These are phyloP conservation scores for Kazachstania kunashirensis DNA, from an alignment of 805 yeast genomes.

Conservation along the genomic window DNA sequence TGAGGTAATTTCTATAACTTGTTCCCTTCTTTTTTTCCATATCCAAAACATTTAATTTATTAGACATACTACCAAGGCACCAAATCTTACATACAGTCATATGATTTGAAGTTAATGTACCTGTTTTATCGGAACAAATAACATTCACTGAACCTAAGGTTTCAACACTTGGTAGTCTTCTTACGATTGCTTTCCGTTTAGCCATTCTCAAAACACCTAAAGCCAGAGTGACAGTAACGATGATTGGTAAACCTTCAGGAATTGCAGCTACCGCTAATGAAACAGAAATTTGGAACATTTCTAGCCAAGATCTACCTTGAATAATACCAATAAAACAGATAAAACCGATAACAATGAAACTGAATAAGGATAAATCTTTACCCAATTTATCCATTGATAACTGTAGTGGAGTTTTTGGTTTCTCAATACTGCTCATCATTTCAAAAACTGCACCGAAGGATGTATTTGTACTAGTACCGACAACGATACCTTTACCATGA, in stretches of 20 bases:
- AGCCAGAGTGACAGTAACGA: slow-evolving; percentile 95
- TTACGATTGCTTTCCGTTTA: slow-evolving; percentile 83
- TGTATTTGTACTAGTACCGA: slow-evolving; percentile 81
- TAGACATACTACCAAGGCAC: slow-evolving; percentile 53
- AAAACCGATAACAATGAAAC: slow-evolving; percentile 82
- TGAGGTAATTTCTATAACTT: slow-evolving; percentile 36
- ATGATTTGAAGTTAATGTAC: slow-evolving; percentile 83
- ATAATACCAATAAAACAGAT: slow-evolving; percentile 82
- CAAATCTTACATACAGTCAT: slow-evolving; percentile 83
- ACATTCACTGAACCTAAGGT: slow-evolving; percentile 92
- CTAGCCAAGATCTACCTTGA: slow-evolving; percentile 93
- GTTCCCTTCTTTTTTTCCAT: slow-evolving; percentile 40
- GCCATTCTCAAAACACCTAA: slow-evolving; percentile 97
- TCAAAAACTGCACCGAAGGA: slow-evolving; percentile 92
- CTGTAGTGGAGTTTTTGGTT: slow-evolving; percentile 96
- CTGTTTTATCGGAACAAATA: slow-evolving; percentile 86
- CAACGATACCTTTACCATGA: slow-evolving; percentile 85
- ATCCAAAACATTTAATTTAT: slow-evolving; percentile 29
- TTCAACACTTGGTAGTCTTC: slow-evolving; percentile 90
- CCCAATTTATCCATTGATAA: slow-evolving; percentile 93
- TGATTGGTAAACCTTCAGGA: slow-evolving; percentile 97
- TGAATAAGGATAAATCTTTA: slow-evolving; percentile 72
- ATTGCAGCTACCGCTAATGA: slow-evolving; percentile 98
- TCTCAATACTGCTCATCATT: slow-evolving; percentile 91
- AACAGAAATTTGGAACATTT: slow-evolving; percentile 96